A percentile compares a stretch with the other conserved stretches of the same genome.
These are phyloP conservation scores for Yamadazyma jaroonii DNA, from an alignment of 1,139 yeast genomes.

Conservation along the genomic window DNA sequence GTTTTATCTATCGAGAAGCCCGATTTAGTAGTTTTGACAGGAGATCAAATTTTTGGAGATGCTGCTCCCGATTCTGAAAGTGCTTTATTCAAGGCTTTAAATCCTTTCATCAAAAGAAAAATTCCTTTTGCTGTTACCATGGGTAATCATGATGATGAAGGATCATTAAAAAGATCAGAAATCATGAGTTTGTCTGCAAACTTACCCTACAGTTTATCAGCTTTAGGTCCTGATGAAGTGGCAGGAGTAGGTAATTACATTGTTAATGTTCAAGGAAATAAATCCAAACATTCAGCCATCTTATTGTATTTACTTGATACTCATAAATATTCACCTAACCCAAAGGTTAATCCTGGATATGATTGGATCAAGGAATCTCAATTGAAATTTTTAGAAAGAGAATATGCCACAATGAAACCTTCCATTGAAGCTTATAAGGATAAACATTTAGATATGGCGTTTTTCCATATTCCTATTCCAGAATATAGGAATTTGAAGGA, in stretches of 20 bases:
- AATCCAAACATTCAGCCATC: constrained; percentile 44
- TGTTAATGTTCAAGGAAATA: constrained; percentile 44
- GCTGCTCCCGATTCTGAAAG: constrained; percentile 75
- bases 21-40: constrained; percentile 77
- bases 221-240: constrained; percentile 59
- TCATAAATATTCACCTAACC: constrained; percentile 65
- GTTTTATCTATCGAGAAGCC: constrained; percentile 75
- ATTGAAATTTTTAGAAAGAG: constrained; percentile 53
- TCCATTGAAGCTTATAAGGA: constrained; percentile 27
- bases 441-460: constrained; percentile 72
- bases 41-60: constrained; percentile 79
- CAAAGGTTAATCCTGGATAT: constrained; percentile 71
- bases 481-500: constrained; percentile 58
- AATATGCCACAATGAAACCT: constrained; percentile 30
- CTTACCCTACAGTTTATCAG: constrained; percentile 67
- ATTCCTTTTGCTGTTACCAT: constrained; percentile 77
- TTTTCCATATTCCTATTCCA: constrained; percentile 90
- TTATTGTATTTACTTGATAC: constrained; percentile 78
- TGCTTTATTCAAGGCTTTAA: constrained; percentile 71
- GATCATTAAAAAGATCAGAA: constrained; percentile 52
- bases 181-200: constrained; percentile 53
- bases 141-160: constrained; percentile 70
- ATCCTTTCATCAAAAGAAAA: constrained; percentile 60
- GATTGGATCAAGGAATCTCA: constrained; percentile 83
- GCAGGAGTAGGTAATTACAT: constrained; percentile 82